Evolutionary conservation across 352 stramenopile genomes (phyloP).

Genomic region (Phytophthora palmivora): DNA sequence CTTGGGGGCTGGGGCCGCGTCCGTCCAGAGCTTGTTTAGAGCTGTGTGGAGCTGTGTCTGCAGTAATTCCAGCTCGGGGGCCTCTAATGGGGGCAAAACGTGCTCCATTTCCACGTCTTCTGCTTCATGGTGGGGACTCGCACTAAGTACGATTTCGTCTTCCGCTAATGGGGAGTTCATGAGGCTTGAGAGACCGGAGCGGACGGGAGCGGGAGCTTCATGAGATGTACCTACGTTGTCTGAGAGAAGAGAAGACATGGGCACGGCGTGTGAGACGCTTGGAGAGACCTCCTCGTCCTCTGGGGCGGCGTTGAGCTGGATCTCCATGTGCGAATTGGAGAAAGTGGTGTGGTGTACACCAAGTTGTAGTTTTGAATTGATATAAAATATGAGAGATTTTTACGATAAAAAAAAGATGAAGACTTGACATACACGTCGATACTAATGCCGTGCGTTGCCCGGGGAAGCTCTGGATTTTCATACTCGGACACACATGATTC

Average conservation of each 20-base stretch:
- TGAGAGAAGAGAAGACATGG: slow-evolving; percentile 60
- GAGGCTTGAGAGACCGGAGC: slow-evolving; percentile 53
- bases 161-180: slow-evolving; percentile 64
- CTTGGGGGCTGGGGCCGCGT: slow-evolving; percentile 48
- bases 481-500: too few relatives aligned
- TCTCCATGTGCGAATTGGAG: slow-evolving; percentile 40
- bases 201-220: slow-evolving; percentile 1
- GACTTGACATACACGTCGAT: too few relatives aligned
- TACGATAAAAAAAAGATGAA: too few relatives aligned
- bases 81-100: slow-evolving; percentile 29
- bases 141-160: slow-evolving; percentile 30
- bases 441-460: too few relatives aligned
- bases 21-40: slow-evolving; percentile 44
- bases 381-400: too few relatives aligned
- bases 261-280: slow-evolving; percentile 25
- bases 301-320: slow-evolving; percentile 52
- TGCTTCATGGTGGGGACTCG: slow-evolving; percentile 10
- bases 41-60: slow-evolving; percentile 50
- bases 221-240: slow-evolving; percentile 32
- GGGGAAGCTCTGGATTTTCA: too few relatives aligned
- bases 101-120: slow-evolving; percentile 35
- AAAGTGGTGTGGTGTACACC: background rate
- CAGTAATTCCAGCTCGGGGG: slow-evolving; percentile 48
- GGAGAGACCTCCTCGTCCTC: slow-evolving; percentile 26
- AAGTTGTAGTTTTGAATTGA: background rate